phyloP scores from a whole-genome alignment of 129 eudicot species.

The Centella asiatica region DNA sequence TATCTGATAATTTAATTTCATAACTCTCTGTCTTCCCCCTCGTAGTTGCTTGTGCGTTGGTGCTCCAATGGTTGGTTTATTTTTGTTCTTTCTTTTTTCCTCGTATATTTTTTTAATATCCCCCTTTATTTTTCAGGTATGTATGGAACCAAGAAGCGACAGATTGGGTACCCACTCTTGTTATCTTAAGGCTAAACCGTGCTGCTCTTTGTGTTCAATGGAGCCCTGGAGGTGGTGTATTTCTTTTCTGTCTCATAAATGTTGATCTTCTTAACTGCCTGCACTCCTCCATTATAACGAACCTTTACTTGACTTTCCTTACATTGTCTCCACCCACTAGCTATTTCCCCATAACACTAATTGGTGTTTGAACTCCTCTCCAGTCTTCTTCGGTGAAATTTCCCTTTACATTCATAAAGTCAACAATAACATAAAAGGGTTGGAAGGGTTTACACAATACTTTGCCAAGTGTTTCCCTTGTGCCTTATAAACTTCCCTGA shows the following conservation, averaged over 20 bases:
- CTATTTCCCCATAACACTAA: too few species aligned
- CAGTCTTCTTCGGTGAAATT: too few species aligned
- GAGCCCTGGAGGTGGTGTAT: constrained; percentile 83
- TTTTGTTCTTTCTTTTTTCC: not conserved
- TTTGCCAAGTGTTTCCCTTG: too few species aligned
- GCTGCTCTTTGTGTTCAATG: constrained; percentile 99
- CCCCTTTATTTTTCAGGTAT: constrained; percentile 39
- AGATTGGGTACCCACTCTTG: constrained; percentile 96
- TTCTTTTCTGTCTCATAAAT: constrained; percentile 2
- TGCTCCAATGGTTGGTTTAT: too few species aligned
- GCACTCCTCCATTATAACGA: too few species aligned
- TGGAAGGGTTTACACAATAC: too few species aligned
- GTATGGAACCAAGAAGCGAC: constrained; percentile 91
- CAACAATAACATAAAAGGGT: too few species aligned
- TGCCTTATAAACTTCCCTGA: too few species aligned
- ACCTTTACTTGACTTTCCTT: not conserved
- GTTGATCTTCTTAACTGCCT: not conserved
- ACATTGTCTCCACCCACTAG: too few species aligned
- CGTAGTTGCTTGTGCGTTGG: not conserved
- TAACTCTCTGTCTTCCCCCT: too few species aligned
- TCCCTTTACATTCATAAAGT: too few species aligned
- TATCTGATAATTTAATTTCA: not conserved
- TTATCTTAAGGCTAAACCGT: constrained; percentile 86
- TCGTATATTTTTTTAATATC: constrained; percentile 1
- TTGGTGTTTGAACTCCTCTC: too few species aligned